Evolutionary conservation across 306 rosid genomes (phyloP).

Genomic region (Vachellia pachyceras): DNA sequence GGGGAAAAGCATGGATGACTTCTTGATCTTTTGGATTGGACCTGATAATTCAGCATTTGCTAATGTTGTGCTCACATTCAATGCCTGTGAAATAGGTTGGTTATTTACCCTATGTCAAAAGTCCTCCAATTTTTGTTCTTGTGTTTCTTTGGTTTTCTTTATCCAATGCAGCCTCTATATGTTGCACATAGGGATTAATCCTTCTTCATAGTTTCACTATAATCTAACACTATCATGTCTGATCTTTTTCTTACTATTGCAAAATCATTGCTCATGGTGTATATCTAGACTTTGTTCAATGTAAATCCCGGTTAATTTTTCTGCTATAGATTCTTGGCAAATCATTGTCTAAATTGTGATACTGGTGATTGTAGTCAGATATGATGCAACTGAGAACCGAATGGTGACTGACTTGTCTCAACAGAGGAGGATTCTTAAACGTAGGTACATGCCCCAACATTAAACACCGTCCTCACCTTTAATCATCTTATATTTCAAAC

Average conservation of each 20-base stretch:
- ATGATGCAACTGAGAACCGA: constrained; percentile 66
- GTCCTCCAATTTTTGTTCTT: background rate
- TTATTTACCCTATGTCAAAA: constrained; percentile 17
- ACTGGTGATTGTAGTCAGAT: constrained; percentile 77
- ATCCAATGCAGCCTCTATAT: background rate
- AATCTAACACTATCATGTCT: background rate
- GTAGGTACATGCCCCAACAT: constrained; percentile 61
- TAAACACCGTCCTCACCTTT: constrained; percentile 3
- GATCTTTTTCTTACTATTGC: constrained; percentile 15
- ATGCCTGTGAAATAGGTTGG: constrained; percentile 88
- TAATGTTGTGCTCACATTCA: constrained; percentile 78
- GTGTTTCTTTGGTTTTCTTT: constrained; percentile 29
- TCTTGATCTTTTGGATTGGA: constrained; percentile 85
- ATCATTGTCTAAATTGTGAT: constrained; percentile 39
- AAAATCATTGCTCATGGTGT: constrained; percentile 16
- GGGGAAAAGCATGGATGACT: constrained; percentile 74
- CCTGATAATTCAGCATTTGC: constrained; percentile 81
- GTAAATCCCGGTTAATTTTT: constrained; percentile 14
- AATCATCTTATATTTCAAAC: constrained; percentile 18
- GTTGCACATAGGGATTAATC: constrained; percentile 20
- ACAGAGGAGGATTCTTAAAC: constrained; percentile 87
- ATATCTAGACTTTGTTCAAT: background rate
- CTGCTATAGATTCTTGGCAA: constrained; percentile 24
- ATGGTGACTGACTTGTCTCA: constrained; percentile 72
- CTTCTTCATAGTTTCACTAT: background rate